Evolutionary conservation across 1,139 yeast species (phyloP), one percentile per base, ranked within the genome.

Genomic region (Pichia inconspicua): DNA sequence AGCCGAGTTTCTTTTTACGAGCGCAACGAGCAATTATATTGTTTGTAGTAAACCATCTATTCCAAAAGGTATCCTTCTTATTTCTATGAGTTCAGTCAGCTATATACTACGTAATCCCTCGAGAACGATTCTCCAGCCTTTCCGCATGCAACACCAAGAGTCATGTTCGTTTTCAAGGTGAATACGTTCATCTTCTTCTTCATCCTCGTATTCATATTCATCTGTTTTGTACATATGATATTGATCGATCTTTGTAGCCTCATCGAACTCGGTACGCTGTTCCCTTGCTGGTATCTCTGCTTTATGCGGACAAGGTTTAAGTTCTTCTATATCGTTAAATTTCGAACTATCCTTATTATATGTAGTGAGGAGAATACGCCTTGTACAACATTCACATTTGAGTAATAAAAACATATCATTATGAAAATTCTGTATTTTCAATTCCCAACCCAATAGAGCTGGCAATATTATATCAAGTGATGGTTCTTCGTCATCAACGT

Each of bases 371-470:
- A 64, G 49, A 2, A 69, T 55, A 7, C 71, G 57, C 50, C 72
- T 55, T 1, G 65, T 61, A 49, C 71, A 70, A 39, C 61, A 60
- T 15, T 54, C 48, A 39, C 71, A 68, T 12, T 50, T 48, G 19
- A 68, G 46, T 1, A 69, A 47, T 2, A 56, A 40, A 25, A 63
- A 48, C 12, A 53, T 55, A 4, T 57, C 57, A 12, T 55, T 48
- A 1, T 63, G 61, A 43, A 64, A 64, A 25, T 44, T 47, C 40
- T 64, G 66, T 11, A 56, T 53, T 42, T 57, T 60, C 31, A 62
- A 42, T 19, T 47, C 63, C 72, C 73, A 69, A 2, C 72, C 72
- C 4, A 67, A 52, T 10, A 68, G 45, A 2, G 48, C 53, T 25
- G 53, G 53, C 14, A 50, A 22, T 34, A 48, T 41, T 14, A 50